Evolutionary conservation across 768 basidiomycete species (phyloP).

Genomic region (Auriscalpium vulgare): DNA sequence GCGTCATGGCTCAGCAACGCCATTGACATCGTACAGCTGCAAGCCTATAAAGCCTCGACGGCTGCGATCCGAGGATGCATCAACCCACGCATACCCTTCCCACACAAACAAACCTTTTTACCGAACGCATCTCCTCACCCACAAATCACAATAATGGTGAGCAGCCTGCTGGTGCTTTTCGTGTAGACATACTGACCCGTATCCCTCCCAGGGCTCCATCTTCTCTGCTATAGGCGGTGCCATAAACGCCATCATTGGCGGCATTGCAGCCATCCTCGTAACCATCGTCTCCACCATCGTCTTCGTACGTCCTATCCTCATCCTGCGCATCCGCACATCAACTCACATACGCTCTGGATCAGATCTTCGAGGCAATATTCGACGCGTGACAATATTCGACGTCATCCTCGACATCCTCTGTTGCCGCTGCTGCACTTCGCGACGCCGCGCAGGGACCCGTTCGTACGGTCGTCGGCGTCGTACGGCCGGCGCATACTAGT

Average conservation of each 20-base stretch:
- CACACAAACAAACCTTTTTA: too few relatives aligned
- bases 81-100: too few relatives aligned
- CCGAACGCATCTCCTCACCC: too few relatives aligned
- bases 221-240: constrained; percentile 58
- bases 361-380: constrained; percentile 62
- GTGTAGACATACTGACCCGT: too few relatives aligned
- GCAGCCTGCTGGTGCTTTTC: too few relatives aligned
- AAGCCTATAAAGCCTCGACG: too few relatives aligned
- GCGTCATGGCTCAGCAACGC: too few relatives aligned
- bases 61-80: too few relatives aligned
- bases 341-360: neutral
- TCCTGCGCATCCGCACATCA: neutral
- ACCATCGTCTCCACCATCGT: constrained; percentile 53
- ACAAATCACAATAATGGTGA: too few relatives aligned
- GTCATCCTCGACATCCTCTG: constrained; percentile 43
- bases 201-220: constrained; percentile 42
- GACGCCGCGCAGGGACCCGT: constrained; percentile 15
- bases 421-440: constrained; percentile 28
- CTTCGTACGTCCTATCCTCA: constrained; percentile 31
- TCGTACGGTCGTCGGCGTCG: neutral
- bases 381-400: constrained; percentile 58
- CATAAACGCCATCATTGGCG: constrained; percentile 51
- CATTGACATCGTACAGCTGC: too few relatives aligned
- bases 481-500: too few relatives aligned
- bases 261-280: constrained; percentile 52